Conservation (phyloP, 768 basidiomycete genomes). For the Leccinellum luteum region DNA sequence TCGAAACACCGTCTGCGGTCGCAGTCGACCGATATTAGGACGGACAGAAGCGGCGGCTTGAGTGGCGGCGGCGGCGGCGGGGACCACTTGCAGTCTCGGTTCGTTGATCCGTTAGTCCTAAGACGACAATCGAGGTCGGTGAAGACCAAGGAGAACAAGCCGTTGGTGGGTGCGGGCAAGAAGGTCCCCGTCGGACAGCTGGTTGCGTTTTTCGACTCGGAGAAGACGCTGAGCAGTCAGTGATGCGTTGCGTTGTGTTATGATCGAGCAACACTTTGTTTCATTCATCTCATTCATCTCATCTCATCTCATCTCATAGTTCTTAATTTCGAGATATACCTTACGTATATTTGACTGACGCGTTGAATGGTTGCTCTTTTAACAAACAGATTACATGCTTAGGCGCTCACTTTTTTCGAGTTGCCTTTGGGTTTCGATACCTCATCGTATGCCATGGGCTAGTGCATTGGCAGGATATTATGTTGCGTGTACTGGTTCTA, state of each 20-base stretch:
- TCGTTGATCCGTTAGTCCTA: constrained; percentile 75
- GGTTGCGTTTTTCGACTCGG: constrained; percentile 78
- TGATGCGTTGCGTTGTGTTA: background rate
- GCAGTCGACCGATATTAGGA: constrained; percentile 36
- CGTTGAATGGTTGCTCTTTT: background rate
- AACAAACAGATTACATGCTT: background rate
- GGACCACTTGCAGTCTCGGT: constrained; percentile 37
- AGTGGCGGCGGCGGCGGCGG: background rate
- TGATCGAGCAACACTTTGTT: background rate
- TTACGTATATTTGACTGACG: background rate
- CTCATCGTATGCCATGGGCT: background rate
- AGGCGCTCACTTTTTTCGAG: background rate
- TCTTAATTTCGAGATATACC: background rate
- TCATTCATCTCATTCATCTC: too few species aligned
- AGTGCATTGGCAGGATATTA: background rate
- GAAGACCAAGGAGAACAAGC: constrained; percentile 39
- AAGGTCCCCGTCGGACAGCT: constrained; percentile 76
- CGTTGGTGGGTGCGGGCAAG: constrained; percentile 37
- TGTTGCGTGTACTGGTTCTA: constrained; percentile 4
- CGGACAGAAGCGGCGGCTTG: constrained; percentile 9
- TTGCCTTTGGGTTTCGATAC: background rate
- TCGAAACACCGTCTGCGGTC: constrained; percentile 36
- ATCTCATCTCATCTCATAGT: background rate
- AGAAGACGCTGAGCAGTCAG: constrained; percentile 13
- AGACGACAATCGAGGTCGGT: constrained; percentile 59